Percentiles rank a stretch among this genome's conserved stretches.
phyloP scores from a whole-genome alignment of 192 early-diverging fungal species.

The Kickxella alabastrina region DNA sequence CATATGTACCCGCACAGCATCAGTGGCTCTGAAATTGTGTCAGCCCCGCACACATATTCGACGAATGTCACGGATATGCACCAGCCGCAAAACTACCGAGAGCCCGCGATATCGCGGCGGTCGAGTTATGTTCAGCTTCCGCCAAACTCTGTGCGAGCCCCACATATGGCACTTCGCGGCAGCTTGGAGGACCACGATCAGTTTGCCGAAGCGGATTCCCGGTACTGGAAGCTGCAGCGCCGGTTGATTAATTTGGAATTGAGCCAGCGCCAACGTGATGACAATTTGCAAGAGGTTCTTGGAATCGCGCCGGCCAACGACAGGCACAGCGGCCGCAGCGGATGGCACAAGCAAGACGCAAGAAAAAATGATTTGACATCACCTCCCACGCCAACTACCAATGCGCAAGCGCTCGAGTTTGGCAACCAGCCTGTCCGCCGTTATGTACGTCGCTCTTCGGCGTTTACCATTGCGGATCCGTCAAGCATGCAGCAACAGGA shows the following conservation, averaged over 20 bases:
- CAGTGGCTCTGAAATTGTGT: no score
- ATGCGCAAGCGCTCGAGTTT: slow-evolving; percentile 1
- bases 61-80: slow-evolving; percentile 19
- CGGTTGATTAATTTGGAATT: slow-evolving; percentile 50
- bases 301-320: neutral
- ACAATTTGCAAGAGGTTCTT: neutral
- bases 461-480: slow-evolving; percentile 43
- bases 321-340: neutral
- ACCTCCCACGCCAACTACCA: slow-evolving; percentile 37
- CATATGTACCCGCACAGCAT: no score
- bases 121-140: slow-evolving; percentile 48
- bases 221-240: slow-evolving; percentile 51
- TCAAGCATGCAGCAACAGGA: slow-evolving; percentile 1
- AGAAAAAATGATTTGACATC: slow-evolving; percentile 27
- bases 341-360: slow-evolving; percentile 11
- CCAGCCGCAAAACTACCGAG: slow-evolving; percentile 44
- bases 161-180: slow-evolving; percentile 10
- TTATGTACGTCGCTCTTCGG: slow-evolving; percentile 32
- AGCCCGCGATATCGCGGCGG: slow-evolving; percentile 40
- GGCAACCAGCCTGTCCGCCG: neutral
- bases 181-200: slow-evolving; percentile 18
- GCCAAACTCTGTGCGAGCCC: slow-evolving; percentile 14
- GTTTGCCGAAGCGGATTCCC: slow-evolving; percentile 47
- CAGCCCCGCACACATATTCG: no score
- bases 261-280: slow-evolving; percentile 28